Base-by-base conservation (phyloP, 2,329 filamentous ascomycete species). In the Aspergillus fischeri region DNA sequence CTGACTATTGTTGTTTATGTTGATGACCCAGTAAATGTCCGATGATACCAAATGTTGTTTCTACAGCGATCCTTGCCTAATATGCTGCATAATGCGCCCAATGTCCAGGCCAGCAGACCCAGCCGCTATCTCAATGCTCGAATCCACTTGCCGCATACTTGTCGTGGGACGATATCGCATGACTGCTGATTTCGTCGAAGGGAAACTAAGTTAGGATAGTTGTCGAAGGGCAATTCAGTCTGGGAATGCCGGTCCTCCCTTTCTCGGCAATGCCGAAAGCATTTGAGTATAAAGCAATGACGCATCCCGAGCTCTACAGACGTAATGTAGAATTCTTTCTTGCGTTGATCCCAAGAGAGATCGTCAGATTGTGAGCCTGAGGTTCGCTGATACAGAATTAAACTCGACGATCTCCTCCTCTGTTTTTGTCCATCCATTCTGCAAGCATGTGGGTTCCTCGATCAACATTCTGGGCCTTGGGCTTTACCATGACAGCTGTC, bases 231-330 rank as follows among this genome's bases (percentile, higher is more conserved):
- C 42, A 56, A 57, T 55, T 52, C 56, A 41, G 47, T 25, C 27
- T 27, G 11, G 27, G 28, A 21, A 42, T 54, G 35, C 27, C 35
- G 14, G 11, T 14, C 47, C 4, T 42, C 11, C 29, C n/a, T 28
- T 41, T 59, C 45, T 38, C 45, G 17, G 24, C 29, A 51, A 25
- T 2, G 17, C 21, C 24, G 14, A 35, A 25, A 21, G 21, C 27
- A 21, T 52, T 53, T 21, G 27, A 51, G 25, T 61, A 61, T 61
- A 61, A 61, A 59, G 50, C 44, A n/a, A 35, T 48, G 52, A 44
- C 24, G 27, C 49, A 47, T 53, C 57, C 49, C 35, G 27, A 42
- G 38, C 14, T 38, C 32, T 38, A 38, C 32, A 17, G 25, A 56
- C 47, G 42, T 45, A 24, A 45, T 24, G 42, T 20, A 38, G 32